Percentiles rank a stretch among this genome's conserved stretches.
phyloP scores from a whole-genome alignment of 805 yeast genomes.

The Lachancea cidri region DNA sequence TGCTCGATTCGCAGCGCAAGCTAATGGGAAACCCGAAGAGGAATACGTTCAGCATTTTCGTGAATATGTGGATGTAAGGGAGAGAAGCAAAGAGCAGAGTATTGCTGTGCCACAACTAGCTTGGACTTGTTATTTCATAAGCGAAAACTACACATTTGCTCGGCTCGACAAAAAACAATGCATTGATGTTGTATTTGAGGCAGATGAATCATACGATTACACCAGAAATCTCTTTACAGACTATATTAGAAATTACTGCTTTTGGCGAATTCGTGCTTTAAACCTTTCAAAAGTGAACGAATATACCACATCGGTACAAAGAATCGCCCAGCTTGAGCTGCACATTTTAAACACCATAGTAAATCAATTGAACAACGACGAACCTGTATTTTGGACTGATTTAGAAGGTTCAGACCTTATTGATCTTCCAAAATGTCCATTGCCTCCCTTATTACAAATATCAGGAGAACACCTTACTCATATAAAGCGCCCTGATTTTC shows the following conservation, averaged over 20 bases:
- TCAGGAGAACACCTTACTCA: not conserved
- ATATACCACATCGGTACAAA: not conserved
- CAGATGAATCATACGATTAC: slow-evolving; percentile 1
- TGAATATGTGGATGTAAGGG: slow-evolving; percentile 4
- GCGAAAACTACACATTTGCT: slow-evolving; percentile 4
- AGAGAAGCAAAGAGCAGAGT: slow-evolving; percentile 11
- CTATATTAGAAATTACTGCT: slow-evolving; percentile 10
- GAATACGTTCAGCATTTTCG: slow-evolving; percentile 6
- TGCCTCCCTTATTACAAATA: not conserved
- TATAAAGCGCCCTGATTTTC: not conserved
- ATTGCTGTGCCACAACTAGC: slow-evolving; percentile 19
- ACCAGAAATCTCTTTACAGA: slow-evolving; percentile 7
- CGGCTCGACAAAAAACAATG: slow-evolving; percentile 12
- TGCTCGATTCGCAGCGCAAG: slow-evolving; percentile 7
- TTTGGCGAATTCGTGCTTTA: slow-evolving; percentile 8
- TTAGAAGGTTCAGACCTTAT: not conserved
- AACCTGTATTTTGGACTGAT: not conserved
- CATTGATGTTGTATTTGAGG: slow-evolving; percentile 8
- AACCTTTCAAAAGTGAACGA: not conserved
- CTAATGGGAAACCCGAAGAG: slow-evolving; percentile 1
- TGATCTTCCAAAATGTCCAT: not conserved
- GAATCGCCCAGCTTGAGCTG: not conserved
- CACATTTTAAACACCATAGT: not conserved
- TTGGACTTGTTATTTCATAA: slow-evolving; percentile 15
- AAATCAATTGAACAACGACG: not conserved